Evolutionary conservation across 1,284 basidiomycete genomes (phyloP).

Genomic region (Pascua sp.): DNA sequence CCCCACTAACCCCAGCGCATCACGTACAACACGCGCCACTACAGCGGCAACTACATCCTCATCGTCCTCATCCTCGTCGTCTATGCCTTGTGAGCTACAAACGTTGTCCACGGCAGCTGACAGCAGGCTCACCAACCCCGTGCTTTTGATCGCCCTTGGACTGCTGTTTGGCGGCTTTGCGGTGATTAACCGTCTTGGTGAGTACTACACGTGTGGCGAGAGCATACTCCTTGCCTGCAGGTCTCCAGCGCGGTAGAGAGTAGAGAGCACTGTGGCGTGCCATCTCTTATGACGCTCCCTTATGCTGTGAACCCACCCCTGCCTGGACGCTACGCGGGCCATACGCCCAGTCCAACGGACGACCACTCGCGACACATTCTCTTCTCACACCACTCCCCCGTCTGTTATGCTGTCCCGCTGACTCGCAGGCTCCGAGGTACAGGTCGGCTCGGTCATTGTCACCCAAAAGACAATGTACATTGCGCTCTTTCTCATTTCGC

Average conservation of each 20-base stretch:
- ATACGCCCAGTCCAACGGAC: too few species aligned
- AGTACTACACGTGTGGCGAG: conserved; percentile 34
- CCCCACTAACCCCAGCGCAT: conserved; percentile 64
- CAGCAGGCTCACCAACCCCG: conserved; percentile 61
- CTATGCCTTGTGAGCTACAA: conserved; percentile 70
- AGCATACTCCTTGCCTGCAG: too few species aligned
- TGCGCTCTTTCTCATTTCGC: conserved; percentile 38
- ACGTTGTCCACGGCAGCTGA: background rate
- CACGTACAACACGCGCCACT: conserved; percentile 86
- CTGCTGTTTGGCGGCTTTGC: conserved; percentile 86
- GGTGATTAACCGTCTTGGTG: conserved; percentile 82
- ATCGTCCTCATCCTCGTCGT: conserved; percentile 72
- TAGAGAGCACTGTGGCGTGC: too few species aligned
- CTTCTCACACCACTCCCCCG: conserved; percentile 1
- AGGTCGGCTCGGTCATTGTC: conserved; percentile 50
- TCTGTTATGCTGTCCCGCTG: conserved; percentile 25
- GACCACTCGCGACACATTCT: too few species aligned
- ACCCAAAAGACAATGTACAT: conserved; percentile 60
- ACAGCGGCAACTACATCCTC: conserved; percentile 81
- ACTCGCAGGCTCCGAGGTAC: conserved; percentile 33
- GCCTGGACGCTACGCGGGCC: too few species aligned
- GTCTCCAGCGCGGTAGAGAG: too few species aligned
- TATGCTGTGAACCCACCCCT: too few species aligned
- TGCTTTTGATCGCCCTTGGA: conserved; percentile 72
- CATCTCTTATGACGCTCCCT: too few species aligned